phyloP scores from a whole-genome alignment of 305 asterid genomes.

The Solanum hybrid region DNA sequence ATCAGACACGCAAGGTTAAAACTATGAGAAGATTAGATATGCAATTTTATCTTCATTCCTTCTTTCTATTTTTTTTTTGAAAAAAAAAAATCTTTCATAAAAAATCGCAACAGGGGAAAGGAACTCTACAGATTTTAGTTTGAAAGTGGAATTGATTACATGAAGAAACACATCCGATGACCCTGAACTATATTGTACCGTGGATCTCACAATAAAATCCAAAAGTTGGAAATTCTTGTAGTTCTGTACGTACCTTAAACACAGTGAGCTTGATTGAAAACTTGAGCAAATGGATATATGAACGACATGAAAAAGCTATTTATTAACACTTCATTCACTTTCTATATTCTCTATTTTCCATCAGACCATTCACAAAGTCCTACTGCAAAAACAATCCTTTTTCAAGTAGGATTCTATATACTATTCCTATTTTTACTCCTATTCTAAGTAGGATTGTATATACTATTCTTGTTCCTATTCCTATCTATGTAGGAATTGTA shows the following conservation, averaged over 20 bases:
- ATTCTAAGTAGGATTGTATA: background rate
- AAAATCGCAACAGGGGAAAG: background rate
- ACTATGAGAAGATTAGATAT: background rate
- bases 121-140: background rate
- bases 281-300: background rate
- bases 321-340: background rate
- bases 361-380: background rate
- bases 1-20: constrained; percentile 5
- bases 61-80: background rate
- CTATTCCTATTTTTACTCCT: background rate
- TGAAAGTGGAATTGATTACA: background rate
- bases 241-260: background rate
- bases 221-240: background rate
- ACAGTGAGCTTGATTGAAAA: background rate
- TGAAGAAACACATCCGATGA: background rate
- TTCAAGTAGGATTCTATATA: background rate
- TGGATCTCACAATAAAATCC: background rate
- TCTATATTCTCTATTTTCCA: background rate
- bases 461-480: background rate
- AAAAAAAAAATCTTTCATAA: background rate
- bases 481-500: background rate
- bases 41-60: background rate
- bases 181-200: background rate
- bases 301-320: background rate
- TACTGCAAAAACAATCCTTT: background rate